Base-by-base conservation (phyloP, 306 rosid genomes). In the Inga laurina region DNA sequence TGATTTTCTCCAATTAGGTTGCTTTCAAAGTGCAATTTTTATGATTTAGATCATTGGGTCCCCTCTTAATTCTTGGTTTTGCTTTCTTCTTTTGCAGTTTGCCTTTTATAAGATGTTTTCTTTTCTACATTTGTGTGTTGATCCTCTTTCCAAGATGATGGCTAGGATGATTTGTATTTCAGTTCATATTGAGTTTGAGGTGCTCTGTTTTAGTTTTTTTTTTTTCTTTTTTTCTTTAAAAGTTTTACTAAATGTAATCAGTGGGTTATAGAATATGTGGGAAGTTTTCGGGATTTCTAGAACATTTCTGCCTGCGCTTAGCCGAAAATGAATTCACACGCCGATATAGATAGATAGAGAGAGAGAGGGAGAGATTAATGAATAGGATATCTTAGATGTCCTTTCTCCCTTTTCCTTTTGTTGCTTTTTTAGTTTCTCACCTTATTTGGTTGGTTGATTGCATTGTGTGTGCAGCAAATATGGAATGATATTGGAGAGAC, bases 401-500 rank as follows among this genome's bases (percentile, higher is more conserved):
- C 13, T 56, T 27, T 64, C 4, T 43, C 72, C 73, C 14, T 43
- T 41, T n/a, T 10, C 30, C 54, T 44, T 71, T 7, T 10, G n/a
- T 21, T n/a, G 1, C 21, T 2, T 57, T 85, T 7, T 15, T 45
- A 78, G 18, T 34, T 69, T 14, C 48, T 30, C 67, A 73, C 35
- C 61, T 22, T 59, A 59, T 74, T 75, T 3, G 22, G 74, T 37
- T 87, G 71, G 84, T 11, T 16, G 75, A 43, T 3, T 30, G 19
- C 49, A 71, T 80, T 79, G 46, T 86, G 76, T 72, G 45, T 81
- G 84, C 93, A 96, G 99, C 94, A 92, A 93, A 86, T 96, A 89
- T 93, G 98, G 99, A 90, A 86, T 71, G 99, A 96, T 87, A 96
- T 96, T 72, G 99, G 99, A 59, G 99, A 96, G 89, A 93, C 86